Evolutionary conservation across 768 basidiomycete genomes (phyloP).

Genomic region (Kwoniella newhampshirensis): DNA sequence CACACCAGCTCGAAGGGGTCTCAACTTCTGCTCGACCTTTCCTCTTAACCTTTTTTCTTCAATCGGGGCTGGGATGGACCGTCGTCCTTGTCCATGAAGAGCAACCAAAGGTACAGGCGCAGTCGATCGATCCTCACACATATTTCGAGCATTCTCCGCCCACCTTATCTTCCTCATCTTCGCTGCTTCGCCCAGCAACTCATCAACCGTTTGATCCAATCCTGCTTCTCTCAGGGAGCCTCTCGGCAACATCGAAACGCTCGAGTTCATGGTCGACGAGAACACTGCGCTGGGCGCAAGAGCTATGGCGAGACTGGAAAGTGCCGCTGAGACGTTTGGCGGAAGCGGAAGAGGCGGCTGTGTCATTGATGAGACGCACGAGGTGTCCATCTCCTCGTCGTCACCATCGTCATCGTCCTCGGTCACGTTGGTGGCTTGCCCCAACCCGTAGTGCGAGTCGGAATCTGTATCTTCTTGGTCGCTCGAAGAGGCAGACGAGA

Average conservation of each 20-base stretch:
- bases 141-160: conserved; percentile 24
- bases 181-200: conserved; percentile 18
- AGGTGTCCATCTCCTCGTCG: conserved; percentile 14
- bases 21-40: background rate
- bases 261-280: background rate
- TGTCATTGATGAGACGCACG: conserved; percentile 9
- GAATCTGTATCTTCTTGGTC: no score
- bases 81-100: no score
- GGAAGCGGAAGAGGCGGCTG: conserved; percentile 32
- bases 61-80: background rate
- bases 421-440: background rate
- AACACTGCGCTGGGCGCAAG: conserved; percentile 28
- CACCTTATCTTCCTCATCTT: conserved; percentile 22
- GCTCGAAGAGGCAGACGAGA: no score
- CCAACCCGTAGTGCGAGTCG: background rate
- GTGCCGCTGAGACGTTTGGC: conserved; percentile 34
- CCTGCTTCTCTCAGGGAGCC: conserved; percentile 17
- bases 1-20: background rate
- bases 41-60: background rate
- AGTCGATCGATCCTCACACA: background rate
- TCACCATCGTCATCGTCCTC: background rate
- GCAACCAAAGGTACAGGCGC: background rate
- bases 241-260: conserved; percentile 10
- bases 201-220: conserved; percentile 11
- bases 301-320: conserved; percentile 35